Conservation (phyloP, 495 filamentous ascomycete species). For the Cercophora sp. region DNA sequence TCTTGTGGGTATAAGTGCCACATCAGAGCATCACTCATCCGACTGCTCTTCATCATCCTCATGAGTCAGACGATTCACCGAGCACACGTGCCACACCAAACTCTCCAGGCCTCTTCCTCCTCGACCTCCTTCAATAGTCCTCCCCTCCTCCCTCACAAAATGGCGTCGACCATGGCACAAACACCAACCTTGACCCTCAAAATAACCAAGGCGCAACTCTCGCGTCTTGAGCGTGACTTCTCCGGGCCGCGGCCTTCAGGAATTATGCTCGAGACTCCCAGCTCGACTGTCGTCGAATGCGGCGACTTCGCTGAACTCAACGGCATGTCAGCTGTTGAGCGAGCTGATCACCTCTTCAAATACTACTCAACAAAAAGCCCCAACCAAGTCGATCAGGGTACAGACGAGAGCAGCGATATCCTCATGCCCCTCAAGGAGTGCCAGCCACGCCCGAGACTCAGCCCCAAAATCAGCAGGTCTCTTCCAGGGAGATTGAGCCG, state of each 20-base stretch:
- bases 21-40: too few relatives aligned
- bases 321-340: neutral
- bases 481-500: neutral
- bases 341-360: slow-evolving; percentile 1
- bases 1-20: too few relatives aligned
- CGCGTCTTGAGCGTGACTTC: too few relatives aligned
- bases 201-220: too few relatives aligned
- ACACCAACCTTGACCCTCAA: too few relatives aligned
- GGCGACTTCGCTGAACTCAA: neutral
- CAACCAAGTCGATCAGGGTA: neutral
- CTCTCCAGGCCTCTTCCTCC: too few relatives aligned
- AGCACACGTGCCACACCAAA: too few relatives aligned
- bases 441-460: neutral
- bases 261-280: neutral
- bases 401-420: neutral
- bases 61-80: too few relatives aligned
- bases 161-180: too few relatives aligned
- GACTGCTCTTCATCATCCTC: too few relatives aligned
- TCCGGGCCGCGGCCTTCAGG: neutral
- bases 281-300: neutral
- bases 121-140: too few relatives aligned
- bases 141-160: too few relatives aligned
- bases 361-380: neutral
- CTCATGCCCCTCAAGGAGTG: neutral
- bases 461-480: neutral